Conservation (phyloP, 495 filamentous ascomycete genomes). For the Umbilicaria muhlenbergii region DNA sequence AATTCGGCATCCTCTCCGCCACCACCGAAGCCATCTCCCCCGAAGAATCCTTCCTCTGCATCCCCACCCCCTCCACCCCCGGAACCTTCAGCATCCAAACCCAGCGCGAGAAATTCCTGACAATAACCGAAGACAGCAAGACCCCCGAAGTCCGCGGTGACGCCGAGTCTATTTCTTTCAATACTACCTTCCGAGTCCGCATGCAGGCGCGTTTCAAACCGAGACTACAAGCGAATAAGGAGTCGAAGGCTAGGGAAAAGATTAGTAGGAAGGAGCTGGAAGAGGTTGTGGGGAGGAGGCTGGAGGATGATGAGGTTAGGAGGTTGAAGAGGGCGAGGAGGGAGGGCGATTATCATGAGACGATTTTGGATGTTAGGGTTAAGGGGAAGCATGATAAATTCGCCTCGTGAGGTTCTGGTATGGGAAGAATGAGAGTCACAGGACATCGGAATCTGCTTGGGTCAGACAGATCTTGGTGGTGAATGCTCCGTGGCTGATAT, state of each 20-base stretch:
- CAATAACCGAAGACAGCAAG: constrained; percentile 27
- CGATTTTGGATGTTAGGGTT: constrained; percentile 72
- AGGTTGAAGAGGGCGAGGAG: constrained; percentile 65
- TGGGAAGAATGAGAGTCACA: too few species aligned
- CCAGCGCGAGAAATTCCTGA: constrained; percentile 42
- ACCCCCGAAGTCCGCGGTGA: constrained; percentile 64
- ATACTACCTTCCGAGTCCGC: constrained; percentile 65
- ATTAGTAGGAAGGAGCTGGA: constrained; percentile 82
- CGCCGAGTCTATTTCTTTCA: constrained; percentile 50
- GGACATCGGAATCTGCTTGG: too few species aligned
- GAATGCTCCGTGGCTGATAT: too few species aligned
- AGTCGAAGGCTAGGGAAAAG: constrained; percentile 66
- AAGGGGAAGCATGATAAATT: constrained; percentile 97
- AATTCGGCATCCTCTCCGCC: constrained; percentile 61
- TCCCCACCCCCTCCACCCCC: constrained; percentile 43
- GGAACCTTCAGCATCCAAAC: constrained; percentile 59
- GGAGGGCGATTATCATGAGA: constrained; percentile 86
- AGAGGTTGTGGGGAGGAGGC: constrained; percentile 52
- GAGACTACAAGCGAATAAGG: constrained; percentile 55
- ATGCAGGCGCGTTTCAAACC: constrained; percentile 96
- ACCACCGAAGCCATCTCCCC: constrained; percentile 63
- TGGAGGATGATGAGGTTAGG: constrained; percentile 78
- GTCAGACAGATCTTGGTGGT: too few species aligned
- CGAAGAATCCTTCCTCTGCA: constrained; percentile 67
- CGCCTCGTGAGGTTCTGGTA: constrained; percentile 25